Evolutionary conservation across 2,329 filamentous ascomycete species (phyloP), one percentile per base, ranked within the genome.

Genomic region (Fulvia fulva): DNA sequence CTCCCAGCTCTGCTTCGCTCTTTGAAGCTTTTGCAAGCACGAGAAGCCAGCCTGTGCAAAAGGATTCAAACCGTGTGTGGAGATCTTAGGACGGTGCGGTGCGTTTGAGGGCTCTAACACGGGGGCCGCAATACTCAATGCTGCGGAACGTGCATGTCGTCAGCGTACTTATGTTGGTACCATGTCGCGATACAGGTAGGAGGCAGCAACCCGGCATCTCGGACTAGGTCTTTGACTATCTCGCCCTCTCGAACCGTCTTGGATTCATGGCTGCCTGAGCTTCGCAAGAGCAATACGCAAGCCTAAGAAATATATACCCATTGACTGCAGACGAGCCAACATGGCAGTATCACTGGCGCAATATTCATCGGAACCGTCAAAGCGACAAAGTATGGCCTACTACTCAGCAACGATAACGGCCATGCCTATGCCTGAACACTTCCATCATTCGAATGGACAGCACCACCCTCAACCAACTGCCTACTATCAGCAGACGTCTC

Each of bases 281-380:
- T 43, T 25, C 21, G 51, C 30, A 22, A 19, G 11, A 34, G 34
- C 32, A 37, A 43, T 23, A 16, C 30, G 32, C 51, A 53, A 32
- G 50, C 26, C 50, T 52, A 8, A 23, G 21, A 28, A 51, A 22
- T 25, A 22, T 7, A 41, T 37, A 25, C 50, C n/a, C 3, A 30
- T 41, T 37, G 26, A 30, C 50, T 52, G 50, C 32, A n/a, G 14
- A 34, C 8, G 14, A 44, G n/a, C 23, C 32, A 44, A 32, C 19
- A 63, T 63, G 61, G 61, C 61, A 5, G 46, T 63, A 26, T 61
- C 59, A 32, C 49, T 61, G 14, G 25, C 59, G 26, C 58, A 58
- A 26, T 25, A 56, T 8, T 44, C 53, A 16, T 34, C 53, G 22
- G 32, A 59, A 26, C 30, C 53, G 9, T 22, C 54, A 22, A 53